phyloP scores from a whole-genome alignment of 2,329 filamentous ascomycete species.

The Fusarium concolor region DNA sequence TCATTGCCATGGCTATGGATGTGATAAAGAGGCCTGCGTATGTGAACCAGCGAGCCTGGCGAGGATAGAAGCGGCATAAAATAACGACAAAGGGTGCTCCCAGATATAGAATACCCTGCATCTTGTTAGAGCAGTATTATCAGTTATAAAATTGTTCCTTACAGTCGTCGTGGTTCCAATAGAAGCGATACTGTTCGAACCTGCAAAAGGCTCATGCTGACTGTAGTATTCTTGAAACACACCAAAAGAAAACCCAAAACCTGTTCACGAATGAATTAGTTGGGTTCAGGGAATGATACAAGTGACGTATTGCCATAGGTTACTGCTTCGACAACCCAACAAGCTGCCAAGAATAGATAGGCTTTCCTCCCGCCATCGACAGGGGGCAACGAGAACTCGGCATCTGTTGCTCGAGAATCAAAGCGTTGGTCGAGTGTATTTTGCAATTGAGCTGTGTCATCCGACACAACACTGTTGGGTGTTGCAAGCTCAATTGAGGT shows the following conservation, averaged over 20 bases:
- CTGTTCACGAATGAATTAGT: conserved; percentile 49
- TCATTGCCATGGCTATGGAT: conserved; percentile 60
- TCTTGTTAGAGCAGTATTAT: not conserved
- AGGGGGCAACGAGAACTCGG: conserved; percentile 47
- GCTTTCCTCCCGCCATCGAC: conserved; percentile 54
- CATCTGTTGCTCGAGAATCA: conserved; percentile 9
- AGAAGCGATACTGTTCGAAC: conserved; percentile 62
- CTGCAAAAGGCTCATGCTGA: conserved; percentile 65
- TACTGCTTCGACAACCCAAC: conserved; percentile 40
- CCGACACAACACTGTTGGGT: not conserved
- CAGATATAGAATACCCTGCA: conserved; percentile 54
- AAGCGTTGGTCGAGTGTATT: not conserved
- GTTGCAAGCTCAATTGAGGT: conserved; percentile 6
- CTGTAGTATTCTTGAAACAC: conserved; percentile 75
- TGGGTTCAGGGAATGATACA: fast-evolving
- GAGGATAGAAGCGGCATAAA: conserved; percentile 55
- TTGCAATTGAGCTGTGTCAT: not conserved
- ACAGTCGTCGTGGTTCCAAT: conserved; percentile 68
- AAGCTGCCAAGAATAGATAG: conserved; percentile 48
- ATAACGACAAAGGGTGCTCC: conserved; percentile 59
- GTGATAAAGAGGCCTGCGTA: conserved; percentile 57
- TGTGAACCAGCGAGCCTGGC: conserved; percentile 53
- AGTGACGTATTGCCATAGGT: conserved; percentile 13
- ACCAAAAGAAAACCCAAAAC: conserved; percentile 73
- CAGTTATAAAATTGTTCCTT: not conserved